Evolutionary conservation across 1,284 basidiomycete genomes (phyloP).

Genomic region (Pisolithus thermaeus): DNA sequence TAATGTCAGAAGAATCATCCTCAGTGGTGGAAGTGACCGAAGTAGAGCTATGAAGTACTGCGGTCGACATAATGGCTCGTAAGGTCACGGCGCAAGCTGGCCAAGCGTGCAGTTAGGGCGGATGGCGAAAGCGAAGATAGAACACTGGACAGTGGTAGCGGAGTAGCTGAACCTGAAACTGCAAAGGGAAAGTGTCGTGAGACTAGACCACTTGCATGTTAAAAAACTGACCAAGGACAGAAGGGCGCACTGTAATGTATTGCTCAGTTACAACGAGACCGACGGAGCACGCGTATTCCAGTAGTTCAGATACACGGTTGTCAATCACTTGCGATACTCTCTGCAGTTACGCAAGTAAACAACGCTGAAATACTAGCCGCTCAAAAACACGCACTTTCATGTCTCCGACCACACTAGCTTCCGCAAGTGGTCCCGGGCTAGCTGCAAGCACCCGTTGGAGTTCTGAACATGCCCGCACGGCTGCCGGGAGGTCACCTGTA

Average conservation of each 20-base stretch:
- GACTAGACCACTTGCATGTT: background rate
- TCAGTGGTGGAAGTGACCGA: slow-evolving; percentile 34
- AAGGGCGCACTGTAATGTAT: slow-evolving; percentile 43
- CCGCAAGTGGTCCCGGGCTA: slow-evolving; percentile 47
- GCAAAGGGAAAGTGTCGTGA: slow-evolving; percentile 4
- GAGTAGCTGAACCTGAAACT: slow-evolving; percentile 54
- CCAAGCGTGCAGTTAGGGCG: slow-evolving; percentile 50
- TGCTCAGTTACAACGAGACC: slow-evolving; percentile 47
- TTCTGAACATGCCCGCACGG: slow-evolving; percentile 37
- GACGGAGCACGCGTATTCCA: slow-evolving; percentile 60
- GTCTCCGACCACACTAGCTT: slow-evolving; percentile 47
- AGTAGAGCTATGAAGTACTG: slow-evolving; percentile 47
- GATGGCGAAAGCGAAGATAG: slow-evolving; percentile 53
- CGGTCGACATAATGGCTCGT: slow-evolving; percentile 53
- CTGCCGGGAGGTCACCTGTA: slow-evolving; percentile 56
- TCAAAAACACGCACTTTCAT: slow-evolving; percentile 43
- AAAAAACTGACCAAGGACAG: slow-evolving; percentile 48
- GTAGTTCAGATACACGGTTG: slow-evolving; percentile 63
- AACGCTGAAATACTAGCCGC: background rate
- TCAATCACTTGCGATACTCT: slow-evolving; percentile 47
- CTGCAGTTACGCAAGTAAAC: slow-evolving; percentile 30
- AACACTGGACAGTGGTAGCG: slow-evolving; percentile 48
- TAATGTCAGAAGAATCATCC: slow-evolving; percentile 25
- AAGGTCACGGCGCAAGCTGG: slow-evolving; percentile 61
- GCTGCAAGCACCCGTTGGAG: slow-evolving; percentile 41